Evolutionary conservation across 2,329 filamentous ascomycete species (phyloP).

Genomic region (Alternaria alternata): DNA sequence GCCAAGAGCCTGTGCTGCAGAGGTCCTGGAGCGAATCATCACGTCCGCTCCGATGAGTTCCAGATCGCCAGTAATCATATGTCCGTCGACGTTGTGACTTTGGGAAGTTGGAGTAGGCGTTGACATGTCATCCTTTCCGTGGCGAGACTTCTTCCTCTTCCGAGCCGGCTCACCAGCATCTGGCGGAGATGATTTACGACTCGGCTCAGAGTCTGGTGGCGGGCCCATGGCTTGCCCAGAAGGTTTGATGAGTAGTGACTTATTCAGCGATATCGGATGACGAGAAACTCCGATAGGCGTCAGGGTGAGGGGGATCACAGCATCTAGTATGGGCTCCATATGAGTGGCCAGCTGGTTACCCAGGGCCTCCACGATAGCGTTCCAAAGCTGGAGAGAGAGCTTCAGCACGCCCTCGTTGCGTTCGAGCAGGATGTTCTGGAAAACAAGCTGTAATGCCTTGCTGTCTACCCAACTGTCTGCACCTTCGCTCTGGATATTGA

Average conservation of each 20-base stretch:
- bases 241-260: conserved; percentile 86
- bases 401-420: conserved; percentile 83
- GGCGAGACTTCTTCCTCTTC: conserved; percentile 84
- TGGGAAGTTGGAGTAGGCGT: conserved; percentile 66
- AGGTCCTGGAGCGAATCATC: conserved; percentile 88
- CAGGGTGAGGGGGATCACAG: conserved; percentile 84
- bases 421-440: conserved; percentile 95
- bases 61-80: conserved; percentile 97
- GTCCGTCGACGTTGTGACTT: conserved; percentile 90
- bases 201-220: conserved; percentile 42
- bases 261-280: conserved; percentile 91
- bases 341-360: conserved; percentile 73
- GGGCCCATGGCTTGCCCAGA: conserved; percentile 83
- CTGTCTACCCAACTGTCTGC: conserved; percentile 93
- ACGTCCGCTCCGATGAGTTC: conserved; percentile 91
- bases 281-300: conserved; percentile 92
- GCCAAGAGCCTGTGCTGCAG: conserved; percentile 85
- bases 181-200: conserved; percentile 44
- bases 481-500: conserved; percentile 79
- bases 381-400: conserved; percentile 88
- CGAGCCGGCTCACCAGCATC: conserved; percentile 64
- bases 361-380: conserved; percentile 75
- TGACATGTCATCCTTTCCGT: conserved; percentile 66
- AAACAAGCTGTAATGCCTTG: conserved; percentile 85
- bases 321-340: conserved; percentile 76